Evolutionary conservation across 2,329 filamentous ascomycete genomes (phyloP).

Genomic region (Diaporthe vexans): DNA sequence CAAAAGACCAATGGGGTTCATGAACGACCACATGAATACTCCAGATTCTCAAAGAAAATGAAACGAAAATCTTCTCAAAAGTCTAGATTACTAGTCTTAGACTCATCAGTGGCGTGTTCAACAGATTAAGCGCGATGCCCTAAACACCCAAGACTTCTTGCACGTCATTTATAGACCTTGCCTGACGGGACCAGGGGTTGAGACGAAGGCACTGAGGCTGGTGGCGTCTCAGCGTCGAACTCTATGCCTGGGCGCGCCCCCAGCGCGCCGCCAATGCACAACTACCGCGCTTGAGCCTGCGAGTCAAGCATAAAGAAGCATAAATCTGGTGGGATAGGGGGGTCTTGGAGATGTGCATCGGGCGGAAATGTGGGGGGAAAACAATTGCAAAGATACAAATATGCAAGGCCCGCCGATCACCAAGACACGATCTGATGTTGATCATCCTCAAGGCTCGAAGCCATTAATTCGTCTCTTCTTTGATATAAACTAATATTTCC

Average conservation of each 20-base stretch:
- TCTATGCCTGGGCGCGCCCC: background rate
- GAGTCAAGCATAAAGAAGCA: background rate
- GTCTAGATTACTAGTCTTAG: background rate
- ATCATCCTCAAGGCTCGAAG: background rate
- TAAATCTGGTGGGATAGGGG: background rate
- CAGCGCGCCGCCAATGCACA: background rate
- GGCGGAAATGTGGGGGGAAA: background rate
- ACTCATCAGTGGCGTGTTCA: background rate
- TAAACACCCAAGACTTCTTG: background rate
- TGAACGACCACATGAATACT: background rate
- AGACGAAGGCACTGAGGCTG: constrained; percentile 2
- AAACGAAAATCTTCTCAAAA: background rate
- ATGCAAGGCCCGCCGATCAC: too few species aligned
- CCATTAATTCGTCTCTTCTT: background rate
- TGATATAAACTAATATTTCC: background rate
- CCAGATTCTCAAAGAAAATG: background rate
- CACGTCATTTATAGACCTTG: background rate
- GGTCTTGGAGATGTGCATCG: too few species aligned
- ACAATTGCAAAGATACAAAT: background rate
- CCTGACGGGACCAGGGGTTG: background rate
- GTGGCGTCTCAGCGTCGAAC: constrained; percentile 8
- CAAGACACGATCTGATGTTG: too few species aligned
- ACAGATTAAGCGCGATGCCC: background rate
- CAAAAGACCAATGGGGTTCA: background rate
- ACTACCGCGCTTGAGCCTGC: background rate